Evolutionary conservation across 2,329 filamentous ascomycete genomes (phyloP), one percentile per base, ranked within the genome.

Genomic region (Colletotrichum paranaense): DNA sequence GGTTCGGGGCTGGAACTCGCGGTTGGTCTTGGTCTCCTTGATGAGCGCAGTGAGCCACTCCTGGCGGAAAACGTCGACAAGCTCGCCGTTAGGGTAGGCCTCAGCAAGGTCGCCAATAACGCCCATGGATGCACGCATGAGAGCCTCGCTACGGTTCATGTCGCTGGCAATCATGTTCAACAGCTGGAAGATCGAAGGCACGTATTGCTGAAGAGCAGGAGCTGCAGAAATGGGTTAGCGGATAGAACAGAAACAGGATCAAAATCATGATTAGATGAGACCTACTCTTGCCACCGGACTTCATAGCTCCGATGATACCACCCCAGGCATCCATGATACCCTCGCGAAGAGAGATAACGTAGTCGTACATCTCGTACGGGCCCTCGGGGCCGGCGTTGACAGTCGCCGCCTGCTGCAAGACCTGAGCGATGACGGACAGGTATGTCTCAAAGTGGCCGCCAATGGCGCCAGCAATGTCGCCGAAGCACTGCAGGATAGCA

Each of bases 301-400:
- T 97, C 93, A 98, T 95, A 66, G 97, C 95, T 82, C 96, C 92
- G 80, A 99, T 95, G 77, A 98, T 97, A 77, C 97, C 97, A 79
- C 95, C 95, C 95, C 97, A 99, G 42, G 97, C 97, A 88, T 99
- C 97, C 93, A 98, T 98, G 77, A 99, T 98, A 78, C 96, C 97
- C 82, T 99, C 97, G 67, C 97, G 93, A 62, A 99, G 89, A 24
- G 95, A 98, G 76, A 97, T 91, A 78, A 99, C 93, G 81, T 99
- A 99, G 84, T 98, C 96, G 71, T 95, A 92, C 93, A 98, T 97
- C 84, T 99, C 97, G 78, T 95, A 97, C 63, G 93, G 94, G 72
- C 93, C 92, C 77, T 98, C 95, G 32, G 92, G 89, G 69, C 91
- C 91, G 55, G 94, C 91, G 38, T 92, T 94, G 69, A 99, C 95